Base-by-base conservation (phyloP, 352 stramenopile genomes). In the Phytophthora tentaculata region DNA sequence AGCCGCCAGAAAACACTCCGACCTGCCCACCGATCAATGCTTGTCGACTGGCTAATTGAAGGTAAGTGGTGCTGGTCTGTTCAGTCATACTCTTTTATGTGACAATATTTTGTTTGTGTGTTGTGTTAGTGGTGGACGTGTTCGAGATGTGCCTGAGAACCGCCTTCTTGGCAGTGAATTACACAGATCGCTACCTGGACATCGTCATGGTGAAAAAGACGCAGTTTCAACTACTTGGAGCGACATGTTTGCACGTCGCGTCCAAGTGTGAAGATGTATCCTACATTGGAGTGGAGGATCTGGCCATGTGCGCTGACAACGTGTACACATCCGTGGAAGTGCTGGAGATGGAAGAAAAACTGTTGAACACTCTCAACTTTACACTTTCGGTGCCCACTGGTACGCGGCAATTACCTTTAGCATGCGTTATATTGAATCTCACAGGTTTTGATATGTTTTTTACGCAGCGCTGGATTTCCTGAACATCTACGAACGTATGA, bases 1-100 rank as follows among this genome's bases (percentile, higher is more conserved):
- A 94, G 86, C 61, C 84, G 84, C 2, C 86, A 95, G 63, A 94
- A 93, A 50, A 93, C 84, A 3, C 67, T 97, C 17, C 80, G 87
- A 61, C 89, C 90, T 7, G 79, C 89, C 1, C 89, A 97, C 48
- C 86, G 91, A 22, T 95, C 87, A 14, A 97, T 97, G 91, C 86
- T 97, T 32, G 91, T 97, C 4, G 91, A 97, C 69, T 97, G 91
- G 91, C 75, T 97, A 14, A 94, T 97, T 60, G 91, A 97, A 91
- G 86, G 86, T 94, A 69, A 43, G 45, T n/a, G 64, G 8, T 10
- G 2, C 17, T 26, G 23, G 17, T 3, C 12, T 22, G 20, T 24
- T 24, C 3, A 24, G 20, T 17, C 9, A 8, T 32, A 32, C 5
- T 32, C 5, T 32, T 32, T 24, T 9, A 43, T 55, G 37, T n/a